phyloP scores from a whole-genome alignment of 2,329 filamentous ascomycete species.

The Trematosphaeria pertusa region DNA sequence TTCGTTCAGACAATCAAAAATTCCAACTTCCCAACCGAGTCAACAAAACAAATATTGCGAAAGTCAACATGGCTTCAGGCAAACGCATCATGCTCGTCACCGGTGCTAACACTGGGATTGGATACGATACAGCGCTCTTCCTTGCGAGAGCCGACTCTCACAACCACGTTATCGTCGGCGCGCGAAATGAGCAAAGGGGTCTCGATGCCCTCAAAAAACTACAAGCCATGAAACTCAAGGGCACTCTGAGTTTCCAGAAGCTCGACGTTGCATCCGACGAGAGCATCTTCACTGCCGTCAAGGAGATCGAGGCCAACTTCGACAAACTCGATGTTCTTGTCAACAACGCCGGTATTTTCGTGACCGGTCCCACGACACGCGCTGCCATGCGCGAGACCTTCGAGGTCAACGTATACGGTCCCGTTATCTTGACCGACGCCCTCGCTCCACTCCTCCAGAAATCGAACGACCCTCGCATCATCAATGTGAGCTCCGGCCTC shows the following conservation, averaged over 20 bases:
- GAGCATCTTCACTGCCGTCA: constrained; percentile 4
- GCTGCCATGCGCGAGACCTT: constrained; percentile 30
- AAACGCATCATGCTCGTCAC: constrained; percentile 2
- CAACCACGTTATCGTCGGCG: constrained; percentile 4
- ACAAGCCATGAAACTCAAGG: background rate
- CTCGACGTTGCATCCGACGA: constrained; percentile 5
- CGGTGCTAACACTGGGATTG: constrained; percentile 11
- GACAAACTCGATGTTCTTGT: constrained; percentile 4
- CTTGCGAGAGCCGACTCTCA: background rate
- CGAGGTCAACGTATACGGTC: constrained; percentile 48
- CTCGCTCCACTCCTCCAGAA: constrained; percentile 44
- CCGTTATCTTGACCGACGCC: constrained; percentile 39
- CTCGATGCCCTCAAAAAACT: background rate
- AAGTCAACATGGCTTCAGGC: too few relatives aligned
- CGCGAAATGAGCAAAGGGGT: background rate
- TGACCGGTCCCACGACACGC: too few relatives aligned
- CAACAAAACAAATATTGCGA: too few relatives aligned
- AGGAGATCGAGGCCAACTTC: background rate
- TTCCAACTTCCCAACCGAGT: too few relatives aligned
- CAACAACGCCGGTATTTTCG: constrained; percentile 12
- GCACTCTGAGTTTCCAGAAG: background rate
- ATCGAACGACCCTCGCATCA: constrained; percentile 36
- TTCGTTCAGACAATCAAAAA: too few relatives aligned
- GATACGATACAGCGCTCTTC: constrained; percentile 3
- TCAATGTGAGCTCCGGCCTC: constrained; percentile 45